Percentiles rank a stretch among this genome's conserved stretches.
phyloP scores from a whole-genome alignment of 495 filamentous ascomycete species.

The Tuber magnatum region DNA sequence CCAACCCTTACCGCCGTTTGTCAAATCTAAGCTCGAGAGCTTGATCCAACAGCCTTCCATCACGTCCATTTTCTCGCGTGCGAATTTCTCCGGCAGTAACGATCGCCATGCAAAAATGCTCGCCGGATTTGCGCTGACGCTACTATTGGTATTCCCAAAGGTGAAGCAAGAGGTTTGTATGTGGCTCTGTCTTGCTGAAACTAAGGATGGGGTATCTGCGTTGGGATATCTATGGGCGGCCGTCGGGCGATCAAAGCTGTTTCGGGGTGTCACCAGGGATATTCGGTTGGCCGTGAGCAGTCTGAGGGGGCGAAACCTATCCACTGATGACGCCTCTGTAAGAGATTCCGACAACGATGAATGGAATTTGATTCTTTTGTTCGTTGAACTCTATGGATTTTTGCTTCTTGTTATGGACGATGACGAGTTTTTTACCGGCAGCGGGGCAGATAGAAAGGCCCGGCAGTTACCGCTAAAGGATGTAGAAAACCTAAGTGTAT shows the following conservation, averaged over 20 bases:
- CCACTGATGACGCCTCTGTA: slow-evolving; percentile 11
- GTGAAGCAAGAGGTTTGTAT: slow-evolving; percentile 85
- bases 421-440: slow-evolving; percentile 62
- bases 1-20: slow-evolving; percentile 50
- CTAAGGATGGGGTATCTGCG: slow-evolving; percentile 58
- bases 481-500: slow-evolving; percentile 66
- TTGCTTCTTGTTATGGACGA: slow-evolving; percentile 88
- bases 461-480: slow-evolving; percentile 56
- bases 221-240: slow-evolving; percentile 88
- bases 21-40: slow-evolving; percentile 55
- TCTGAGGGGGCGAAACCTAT: slow-evolving; percentile 45
- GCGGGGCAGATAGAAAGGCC: slow-evolving; percentile 35
- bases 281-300: slow-evolving; percentile 50
- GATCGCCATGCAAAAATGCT: slow-evolving; percentile 58
- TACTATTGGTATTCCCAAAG: slow-evolving; percentile 78
- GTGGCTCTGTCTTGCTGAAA: slow-evolving; percentile 82
- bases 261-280: slow-evolving; percentile 56
- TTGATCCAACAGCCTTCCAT: slow-evolving; percentile 54
- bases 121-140: slow-evolving; percentile 77
- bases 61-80: slow-evolving; percentile 40
- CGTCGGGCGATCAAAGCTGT: slow-evolving; percentile 59
- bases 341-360: slow-evolving; percentile 53
- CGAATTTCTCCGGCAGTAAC: slow-evolving; percentile 42
- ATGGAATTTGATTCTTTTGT: slow-evolving; percentile 84
- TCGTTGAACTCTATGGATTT: slow-evolving; percentile 90